These are phyloP conservation scores for Yamadazyma spencermartinsiae DNA, from an alignment of 1,139 yeast species.

Conservation along the genomic window DNA sequence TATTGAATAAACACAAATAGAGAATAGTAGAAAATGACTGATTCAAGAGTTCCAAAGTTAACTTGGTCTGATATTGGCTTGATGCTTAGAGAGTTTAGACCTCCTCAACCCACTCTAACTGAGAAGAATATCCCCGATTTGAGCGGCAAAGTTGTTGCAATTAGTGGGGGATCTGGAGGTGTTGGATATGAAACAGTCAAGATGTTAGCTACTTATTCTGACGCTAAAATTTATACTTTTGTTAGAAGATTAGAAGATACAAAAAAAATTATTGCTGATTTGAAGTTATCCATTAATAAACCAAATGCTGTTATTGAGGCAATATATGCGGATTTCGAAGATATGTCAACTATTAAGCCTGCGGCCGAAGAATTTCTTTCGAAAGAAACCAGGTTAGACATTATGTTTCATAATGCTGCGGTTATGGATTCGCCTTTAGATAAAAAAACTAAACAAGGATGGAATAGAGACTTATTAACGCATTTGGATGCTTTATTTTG, in stretches of 20 bases:
- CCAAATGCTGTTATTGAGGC: constrained; percentile 15
- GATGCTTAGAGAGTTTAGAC: constrained; percentile 3
- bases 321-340: constrained; percentile 39
- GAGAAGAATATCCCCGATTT: constrained; percentile 15
- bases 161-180: constrained; percentile 20
- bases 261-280: constrained; percentile 13
- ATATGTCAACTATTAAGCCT: constrained; percentile 41
- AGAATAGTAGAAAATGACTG: neutral
- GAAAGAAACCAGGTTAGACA: constrained; percentile 27
- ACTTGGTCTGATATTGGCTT: neutral
- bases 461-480: constrained; percentile 49
- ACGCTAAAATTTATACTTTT: constrained; percentile 27
- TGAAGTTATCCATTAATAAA: constrained; percentile 8
- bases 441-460: constrained; percentile 16
- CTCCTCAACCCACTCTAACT: constrained; percentile 12
- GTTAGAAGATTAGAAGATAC: constrained; percentile 16
- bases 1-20: too few species aligned
- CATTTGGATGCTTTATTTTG: constrained; percentile 48
- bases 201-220: constrained; percentile 36
- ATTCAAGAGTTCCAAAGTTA: neutral
- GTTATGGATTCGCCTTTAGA: constrained; percentile 41
- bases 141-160: constrained; percentile 18
- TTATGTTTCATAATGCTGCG: constrained; percentile 52
- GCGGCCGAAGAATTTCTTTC: constrained; percentile 31
- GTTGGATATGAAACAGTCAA: constrained; percentile 32